Evolutionary conservation across 2,329 filamentous ascomycete genomes (phyloP), one percentile per base, ranked within the genome.

Genomic region (Pyrenophora seminiperda): DNA sequence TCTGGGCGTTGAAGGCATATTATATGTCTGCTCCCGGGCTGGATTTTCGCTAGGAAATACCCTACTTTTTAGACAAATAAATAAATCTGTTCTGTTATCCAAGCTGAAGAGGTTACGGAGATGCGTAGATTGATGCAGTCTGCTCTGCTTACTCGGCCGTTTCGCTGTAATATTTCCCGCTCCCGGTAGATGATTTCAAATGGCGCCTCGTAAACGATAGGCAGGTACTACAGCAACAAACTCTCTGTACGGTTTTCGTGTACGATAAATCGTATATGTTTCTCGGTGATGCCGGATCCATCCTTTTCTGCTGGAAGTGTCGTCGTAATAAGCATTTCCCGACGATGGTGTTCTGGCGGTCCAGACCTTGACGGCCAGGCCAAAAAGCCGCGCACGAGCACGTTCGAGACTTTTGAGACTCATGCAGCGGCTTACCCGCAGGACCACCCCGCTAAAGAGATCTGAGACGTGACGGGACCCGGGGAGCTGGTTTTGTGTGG

Each of bases 241-340:
- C 24, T 27, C 24, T 27, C 5, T 27, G 24, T 27, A 11, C 24
- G 10, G 24, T 4, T 10, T 4, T 27, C 9, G 24, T 27, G 24
- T 27, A 27, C 10, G 24, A 27, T 27, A 10, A 27, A 27, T 10
- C 29, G 20, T 37, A 31, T 15, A 18, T 14, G 18, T 37, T 38
- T 14, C 17, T 20, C 41, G 41, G 24, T 27, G 24, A 27, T 9
- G 24, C 24, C 24, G 24, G 24, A 27, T 10, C 24, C 24, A 11
- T 9, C 24, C 10, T 13, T 17, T 18, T 17, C 17, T 20, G 38
- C 22, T 38, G 13, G 27, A 17, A 36, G 41, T 61, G 69, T 70
- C 63, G 69, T 72, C 47, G 58, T 60, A 67, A 65, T 69, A 72
- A 72, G 69, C 68, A 64, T 70, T 67, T 49, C 46, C 55, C 55